phyloP scores from a whole-genome alignment of 768 basidiomycete genomes.

The Leucocoprinus sp. region DNA sequence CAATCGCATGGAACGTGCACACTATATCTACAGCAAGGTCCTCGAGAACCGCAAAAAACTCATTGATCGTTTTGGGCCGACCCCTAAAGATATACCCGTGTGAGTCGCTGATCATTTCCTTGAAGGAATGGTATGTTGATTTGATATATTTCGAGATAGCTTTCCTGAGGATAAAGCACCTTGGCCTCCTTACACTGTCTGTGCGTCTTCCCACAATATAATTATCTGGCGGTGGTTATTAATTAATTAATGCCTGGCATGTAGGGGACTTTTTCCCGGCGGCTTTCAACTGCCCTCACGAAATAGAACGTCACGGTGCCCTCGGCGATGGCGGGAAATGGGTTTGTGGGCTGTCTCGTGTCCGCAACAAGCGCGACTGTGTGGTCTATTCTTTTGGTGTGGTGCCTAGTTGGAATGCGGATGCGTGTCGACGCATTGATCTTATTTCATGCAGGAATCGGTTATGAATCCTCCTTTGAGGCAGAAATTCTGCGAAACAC shows the following conservation, averaged over 20 bases:
- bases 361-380: slow-evolving; percentile 46
- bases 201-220: slow-evolving; percentile 25
- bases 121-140: neutral
- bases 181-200: slow-evolving; percentile 52
- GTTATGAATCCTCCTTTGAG: slow-evolving; percentile 59
- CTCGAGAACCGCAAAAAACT: slow-evolving; percentile 35
- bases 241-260: neutral
- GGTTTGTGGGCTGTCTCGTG: slow-evolving; percentile 53
- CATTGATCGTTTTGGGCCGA: slow-evolving; percentile 48
- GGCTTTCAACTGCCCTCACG: slow-evolving; percentile 44
- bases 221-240: neutral
- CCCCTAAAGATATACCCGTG: slow-evolving; percentile 38
- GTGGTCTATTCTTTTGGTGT: slow-evolving; percentile 56
- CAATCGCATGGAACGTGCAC: slow-evolving; percentile 32
- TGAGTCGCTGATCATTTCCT: slow-evolving; percentile 18
- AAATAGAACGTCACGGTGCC: slow-evolving; percentile 38
- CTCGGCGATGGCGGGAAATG: slow-evolving; percentile 67
- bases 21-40: slow-evolving; percentile 36
- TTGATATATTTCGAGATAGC: slow-evolving; percentile 21
- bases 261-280: slow-evolving; percentile 51
- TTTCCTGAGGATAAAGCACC: slow-evolving; percentile 45
- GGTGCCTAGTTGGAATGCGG: slow-evolving; percentile 13
- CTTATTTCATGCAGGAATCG: slow-evolving; percentile 28
- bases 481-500: slow-evolving; percentile 44
- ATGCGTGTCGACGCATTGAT: neutral